phyloP scores from a whole-genome alignment of 2,329 filamentous ascomycete species.

The Cadophora sp. region DNA sequence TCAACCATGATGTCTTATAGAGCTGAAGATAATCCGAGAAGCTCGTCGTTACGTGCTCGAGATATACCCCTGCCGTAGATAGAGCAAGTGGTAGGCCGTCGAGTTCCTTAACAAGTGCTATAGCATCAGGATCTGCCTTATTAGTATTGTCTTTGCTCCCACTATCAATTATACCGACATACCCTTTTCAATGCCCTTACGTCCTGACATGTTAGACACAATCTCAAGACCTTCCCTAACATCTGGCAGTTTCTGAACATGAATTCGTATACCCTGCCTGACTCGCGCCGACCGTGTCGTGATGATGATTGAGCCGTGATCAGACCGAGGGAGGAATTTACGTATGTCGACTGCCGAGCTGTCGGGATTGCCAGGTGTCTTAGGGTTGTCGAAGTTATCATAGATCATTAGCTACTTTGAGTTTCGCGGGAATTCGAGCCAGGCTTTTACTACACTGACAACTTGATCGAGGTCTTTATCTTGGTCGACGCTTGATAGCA shows the following conservation, averaged over 20 bases:
- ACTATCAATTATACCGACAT: slow-evolving; percentile 27
- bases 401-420: no score
- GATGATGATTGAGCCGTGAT: background rate
- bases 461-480: background rate
- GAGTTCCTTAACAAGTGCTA: background rate
- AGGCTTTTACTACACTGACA: background rate
- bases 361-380: background rate
- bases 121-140: slow-evolving; percentile 16
- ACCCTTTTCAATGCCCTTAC: slow-evolving; percentile 24
- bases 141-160: slow-evolving; percentile 22
- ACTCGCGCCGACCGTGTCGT: background rate
- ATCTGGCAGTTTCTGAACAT: background rate
- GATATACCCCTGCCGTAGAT: background rate
- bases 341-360: background rate
- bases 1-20: background rate
- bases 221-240: background rate
- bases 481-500: slow-evolving; percentile 37
- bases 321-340: background rate
- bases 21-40: background rate
- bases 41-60: background rate
- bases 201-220: background rate
- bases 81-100: background rate
- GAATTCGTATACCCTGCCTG: background rate
- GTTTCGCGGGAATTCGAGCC: background rate
- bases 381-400: background rate